phyloP scores from a whole-genome alignment of 2,329 filamentous ascomycete species.

The Aspergillus versicolor region DNA sequence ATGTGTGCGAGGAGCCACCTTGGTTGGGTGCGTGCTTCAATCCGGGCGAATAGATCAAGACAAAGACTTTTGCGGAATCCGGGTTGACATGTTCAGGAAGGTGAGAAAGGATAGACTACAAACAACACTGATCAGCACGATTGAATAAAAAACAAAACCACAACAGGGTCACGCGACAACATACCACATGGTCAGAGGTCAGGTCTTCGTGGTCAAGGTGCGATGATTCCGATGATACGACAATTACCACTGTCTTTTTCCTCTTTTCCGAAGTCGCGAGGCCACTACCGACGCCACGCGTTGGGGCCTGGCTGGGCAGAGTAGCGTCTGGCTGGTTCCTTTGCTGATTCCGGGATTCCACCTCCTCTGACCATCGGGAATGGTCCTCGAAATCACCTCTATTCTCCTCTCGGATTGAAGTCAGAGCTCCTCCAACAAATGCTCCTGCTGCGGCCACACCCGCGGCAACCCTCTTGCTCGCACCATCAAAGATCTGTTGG shows the following conservation, averaged over 20 bases:
- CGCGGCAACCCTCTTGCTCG: conserved; percentile 76
- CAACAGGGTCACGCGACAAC: conserved; percentile 33
- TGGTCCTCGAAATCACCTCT: conserved; percentile 78
- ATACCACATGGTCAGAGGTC: conserved; percentile 76
- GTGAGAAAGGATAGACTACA: conserved; percentile 80
- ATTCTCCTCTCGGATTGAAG: conserved; percentile 81
- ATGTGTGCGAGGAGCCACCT: conserved; percentile 51
- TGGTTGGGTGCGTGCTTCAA: conserved; percentile 61
- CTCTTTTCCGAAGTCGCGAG: conserved; percentile 42
- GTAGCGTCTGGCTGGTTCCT: conserved; percentile 26
- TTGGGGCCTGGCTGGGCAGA: conserved; percentile 29
- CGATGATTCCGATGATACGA: conserved; percentile 75
- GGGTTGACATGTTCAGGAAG: conserved; percentile 77
- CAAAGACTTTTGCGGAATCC: conserved; percentile 72
- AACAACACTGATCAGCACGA: conserved; percentile 11
- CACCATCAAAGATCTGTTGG: conserved; percentile 82
- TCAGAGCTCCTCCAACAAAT: conserved; percentile 76
- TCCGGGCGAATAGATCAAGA: conserved; percentile 84
- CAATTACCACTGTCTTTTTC: conserved; percentile 79
- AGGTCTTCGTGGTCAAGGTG: conserved; percentile 58
- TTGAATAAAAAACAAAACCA: not conserved
- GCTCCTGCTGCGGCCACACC: conserved; percentile 81
- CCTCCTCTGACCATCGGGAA: conserved; percentile 90
- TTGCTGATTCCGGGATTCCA: conserved; percentile 60
- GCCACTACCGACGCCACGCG: conserved; percentile 34